Percentiles rank a stretch among this genome's conserved stretches.
These are phyloP conservation scores for Thalassia testudinum DNA, from an alignment of 116 monocot species.

Conservation along the genomic window DNA sequence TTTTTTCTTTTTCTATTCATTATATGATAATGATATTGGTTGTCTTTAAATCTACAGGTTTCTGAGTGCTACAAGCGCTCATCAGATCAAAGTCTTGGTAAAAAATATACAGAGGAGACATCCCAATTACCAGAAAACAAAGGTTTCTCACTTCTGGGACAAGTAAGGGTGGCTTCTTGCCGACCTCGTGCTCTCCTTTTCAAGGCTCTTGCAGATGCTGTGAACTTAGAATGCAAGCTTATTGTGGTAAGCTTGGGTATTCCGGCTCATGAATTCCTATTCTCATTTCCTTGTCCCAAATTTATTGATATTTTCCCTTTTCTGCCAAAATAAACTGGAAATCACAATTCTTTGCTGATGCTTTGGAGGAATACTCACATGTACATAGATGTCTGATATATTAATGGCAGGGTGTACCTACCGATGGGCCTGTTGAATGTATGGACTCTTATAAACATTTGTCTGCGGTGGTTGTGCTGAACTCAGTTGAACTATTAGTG, in stretches of 20 bases:
- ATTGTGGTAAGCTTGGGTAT: conserved; percentile 71
- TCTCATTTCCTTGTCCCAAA: too few relatives aligned
- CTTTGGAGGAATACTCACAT: too few relatives aligned
- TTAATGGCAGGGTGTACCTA: conserved; percentile 73
- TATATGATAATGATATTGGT: too few relatives aligned
- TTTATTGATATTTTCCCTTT: too few relatives aligned
- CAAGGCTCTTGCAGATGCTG: conserved; percentile 93
- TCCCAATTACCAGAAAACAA: conserved; percentile 49
- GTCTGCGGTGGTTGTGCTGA: conserved; percentile 74
- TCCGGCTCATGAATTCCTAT: too few relatives aligned
- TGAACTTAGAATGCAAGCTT: conserved; percentile 29
- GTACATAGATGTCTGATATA: neutral
- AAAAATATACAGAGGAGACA: conserved; percentile 43
- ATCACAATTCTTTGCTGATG: too few relatives aligned
- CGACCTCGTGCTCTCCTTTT: conserved; percentile 89
- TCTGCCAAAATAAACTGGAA: too few relatives aligned
- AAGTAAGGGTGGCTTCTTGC: conserved; percentile 88
- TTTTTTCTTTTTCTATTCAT: too few relatives aligned
- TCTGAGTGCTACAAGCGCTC: conserved; percentile 87
- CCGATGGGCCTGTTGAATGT: conserved; percentile 49
- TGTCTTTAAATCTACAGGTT: conserved; percentile 46
- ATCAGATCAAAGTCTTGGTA: conserved; percentile 65
- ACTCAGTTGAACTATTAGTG: conserved; percentile 84
- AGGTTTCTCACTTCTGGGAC: conserved; percentile 78
- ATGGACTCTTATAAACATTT: conserved; percentile 81